Base-by-base conservation (phyloP, 2,329 filamentous ascomycete genomes). In the Talaromyces funiculosus region DNA sequence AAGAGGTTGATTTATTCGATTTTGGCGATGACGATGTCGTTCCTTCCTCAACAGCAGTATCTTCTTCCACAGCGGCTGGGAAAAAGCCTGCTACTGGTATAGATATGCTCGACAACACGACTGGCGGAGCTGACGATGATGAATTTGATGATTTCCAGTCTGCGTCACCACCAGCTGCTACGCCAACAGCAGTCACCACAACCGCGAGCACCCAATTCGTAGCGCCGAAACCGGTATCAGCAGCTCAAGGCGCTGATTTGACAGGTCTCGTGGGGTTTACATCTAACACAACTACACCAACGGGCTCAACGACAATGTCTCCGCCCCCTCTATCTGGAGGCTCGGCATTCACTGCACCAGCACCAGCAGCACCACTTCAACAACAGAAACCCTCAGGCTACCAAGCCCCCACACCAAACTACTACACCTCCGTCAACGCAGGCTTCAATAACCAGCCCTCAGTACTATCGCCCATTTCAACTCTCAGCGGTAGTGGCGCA, bases 141-240 rank as follows among this genome's bases (percentile, higher is more conserved):
- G 94, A 97, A 71, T 94, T 99, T 71, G 97, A 97, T 81, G 91
- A 96, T 75, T 96, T 92, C 20, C 93, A 93, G 14, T 80, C 89
- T 2, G 78, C 85, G 26, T 70, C 80, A 14, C 75, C 71, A 47
- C 65, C 69, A 56, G 75, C 69, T 57, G 75, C 81, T 40, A 74
- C 82, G 16, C 77, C 82, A 37, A 78, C 77, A 20, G 77, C 77
- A 20, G 77, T 81, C 33, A 78, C 77, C 61, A 77, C 77, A 3
- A 75, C 76, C 43, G 74, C 78, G 9, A 80, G 77, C 55, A 63
- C 62, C 4, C 59, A 61, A 43, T 63, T 63, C n/a, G 62, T 53
- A 35, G 62, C 62, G 20, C 62, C 62, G 2, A 61, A 63, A 43
- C 62, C 62, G 4, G 56, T 63, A 1, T 63, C 62, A 24, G 62